Conservation (phyloP, 1,284 basidiomycete genomes). For the Cryptococcus sp. region DNA sequence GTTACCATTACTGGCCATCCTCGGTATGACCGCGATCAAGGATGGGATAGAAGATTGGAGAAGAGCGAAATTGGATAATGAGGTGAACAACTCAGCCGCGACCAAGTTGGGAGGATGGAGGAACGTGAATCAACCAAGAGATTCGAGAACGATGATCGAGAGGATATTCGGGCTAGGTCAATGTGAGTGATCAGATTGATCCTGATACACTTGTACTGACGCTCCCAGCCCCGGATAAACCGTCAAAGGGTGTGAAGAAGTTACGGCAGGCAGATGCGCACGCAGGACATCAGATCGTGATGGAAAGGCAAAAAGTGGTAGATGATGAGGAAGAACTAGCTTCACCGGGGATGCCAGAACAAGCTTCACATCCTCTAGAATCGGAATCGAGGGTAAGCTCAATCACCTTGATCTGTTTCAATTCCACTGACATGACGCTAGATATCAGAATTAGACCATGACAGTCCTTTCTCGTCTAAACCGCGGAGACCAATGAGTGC, state of each 20-base stretch:
- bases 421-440: slow-evolving; percentile 5
- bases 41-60: slow-evolving; percentile 94
- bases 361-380: slow-evolving; percentile 27
- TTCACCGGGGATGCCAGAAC: slow-evolving; percentile 10
- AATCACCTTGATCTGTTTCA: slow-evolving; percentile 3
- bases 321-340: slow-evolving; percentile 26
- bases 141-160: slow-evolving; percentile 70
- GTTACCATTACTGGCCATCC: slow-evolving; percentile 81
- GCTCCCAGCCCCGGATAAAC: slow-evolving; percentile 36
- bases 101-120: slow-evolving; percentile 70
- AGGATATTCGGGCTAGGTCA: slow-evolving; percentile 56
- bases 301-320: slow-evolving; percentile 53
- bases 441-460: neutral
- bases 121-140: slow-evolving; percentile 81
- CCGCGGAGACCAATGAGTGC: slow-evolving; percentile 15
- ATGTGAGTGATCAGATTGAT: slow-evolving; percentile 21
- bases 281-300: slow-evolving; percentile 59
- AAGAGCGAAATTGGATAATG: slow-evolving; percentile 76
- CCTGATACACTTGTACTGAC: neutral
- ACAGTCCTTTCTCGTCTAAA: neutral
- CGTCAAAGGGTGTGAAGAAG: slow-evolving; percentile 79
- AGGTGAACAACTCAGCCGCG: slow-evolving; percentile 49
- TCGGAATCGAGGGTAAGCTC: slow-evolving; percentile 26
- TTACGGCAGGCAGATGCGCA: slow-evolving; percentile 74
- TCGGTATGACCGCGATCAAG: slow-evolving; percentile 86